Evolutionary conservation across 306 rosid genomes (phyloP).

Genomic region (Ceratonia siliqua): DNA sequence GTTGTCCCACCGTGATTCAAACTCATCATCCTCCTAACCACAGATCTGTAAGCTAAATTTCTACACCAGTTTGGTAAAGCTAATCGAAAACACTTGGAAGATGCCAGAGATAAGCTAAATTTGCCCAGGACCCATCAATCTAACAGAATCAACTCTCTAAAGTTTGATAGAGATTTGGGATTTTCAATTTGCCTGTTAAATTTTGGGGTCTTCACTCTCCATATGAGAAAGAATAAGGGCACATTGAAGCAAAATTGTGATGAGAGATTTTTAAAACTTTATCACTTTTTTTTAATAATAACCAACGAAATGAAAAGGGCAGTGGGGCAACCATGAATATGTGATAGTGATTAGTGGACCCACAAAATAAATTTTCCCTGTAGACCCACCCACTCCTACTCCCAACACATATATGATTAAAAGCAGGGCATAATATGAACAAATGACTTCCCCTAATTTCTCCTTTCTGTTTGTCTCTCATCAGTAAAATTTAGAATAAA

Average conservation of each 20-base stretch:
- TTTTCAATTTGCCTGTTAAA: background rate
- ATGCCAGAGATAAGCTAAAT: background rate
- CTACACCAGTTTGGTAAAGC: background rate
- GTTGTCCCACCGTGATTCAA: slow-evolving; percentile 7
- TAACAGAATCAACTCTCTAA: background rate
- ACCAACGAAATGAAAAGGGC: slow-evolving; percentile 27
- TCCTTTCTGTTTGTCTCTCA: background rate
- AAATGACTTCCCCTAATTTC: background rate
- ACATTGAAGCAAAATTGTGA: slow-evolving; percentile 27
- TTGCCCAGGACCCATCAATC: background rate
- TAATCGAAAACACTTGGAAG: background rate
- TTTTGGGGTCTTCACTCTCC: background rate
- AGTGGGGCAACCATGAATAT: slow-evolving; percentile 27
- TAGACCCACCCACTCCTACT: slow-evolving; percentile 39
- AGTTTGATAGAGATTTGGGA: background rate
- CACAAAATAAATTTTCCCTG: slow-evolving; percentile 45
- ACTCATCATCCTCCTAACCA: background rate
- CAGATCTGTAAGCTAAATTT: background rate
- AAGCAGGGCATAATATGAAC: slow-evolving; percentile 9
- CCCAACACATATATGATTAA: slow-evolving; percentile 37
- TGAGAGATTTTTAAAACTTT: too few species aligned
- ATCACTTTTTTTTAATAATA: too few species aligned
- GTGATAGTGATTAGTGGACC: slow-evolving; percentile 46
- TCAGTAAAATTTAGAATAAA: slow-evolving; percentile 1
- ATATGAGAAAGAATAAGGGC: background rate